Base-by-base conservation (phyloP, 2,329 filamentous ascomycete genomes). In the Cordyceps pruinosa region DNA sequence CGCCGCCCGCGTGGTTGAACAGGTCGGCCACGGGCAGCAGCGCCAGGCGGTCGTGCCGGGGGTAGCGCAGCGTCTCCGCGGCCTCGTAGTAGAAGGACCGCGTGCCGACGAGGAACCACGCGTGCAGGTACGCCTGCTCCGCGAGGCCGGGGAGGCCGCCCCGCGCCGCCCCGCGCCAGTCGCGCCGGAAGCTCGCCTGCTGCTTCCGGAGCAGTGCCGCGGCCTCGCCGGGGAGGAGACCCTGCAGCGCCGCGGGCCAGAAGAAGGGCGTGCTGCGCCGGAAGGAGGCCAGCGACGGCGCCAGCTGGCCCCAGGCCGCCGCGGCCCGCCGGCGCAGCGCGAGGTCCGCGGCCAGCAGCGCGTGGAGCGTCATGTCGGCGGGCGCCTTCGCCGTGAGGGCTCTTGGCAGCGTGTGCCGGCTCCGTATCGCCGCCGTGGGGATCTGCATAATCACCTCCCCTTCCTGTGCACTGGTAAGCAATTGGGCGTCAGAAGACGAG, bases 281-380 rank as follows among this genome's bases (percentile, higher is more conserved):
- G 23, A 61, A 61, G 28, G 55, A 41, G 4, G 10, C 26, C 2
- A 47, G 45, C 12, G 32, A 15, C 9, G 58, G 60, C 32, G 58
- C 41, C 13, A 57, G 19, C 32, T 25, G 57, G 19, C 23, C 21
- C 53, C 35, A 57, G 12, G 12, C 17, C 10, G 17, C 32, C 10
- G 47, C 49, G 10, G 17, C 13, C 1, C 46, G 21, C 15, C 54
- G 55, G 1, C 59, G 48, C 28, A 62, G 74, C 6, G 82, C 79
- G 15, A 92, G 73, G 61, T 86, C 83, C 1, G 86, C 81, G 10
- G 90, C 88, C 1, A 95, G 74, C 19, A 90, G 78, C 8, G 85
- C 87, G 60, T 95, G 90, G 13, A 89, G 79, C 1, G 84, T 81
- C 42, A 82, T 79, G 58, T 77, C 75, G 12, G 74, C 71, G 0